phyloP scores from a whole-genome alignment of 78 protist species.

The Bodo saltans region DNA sequence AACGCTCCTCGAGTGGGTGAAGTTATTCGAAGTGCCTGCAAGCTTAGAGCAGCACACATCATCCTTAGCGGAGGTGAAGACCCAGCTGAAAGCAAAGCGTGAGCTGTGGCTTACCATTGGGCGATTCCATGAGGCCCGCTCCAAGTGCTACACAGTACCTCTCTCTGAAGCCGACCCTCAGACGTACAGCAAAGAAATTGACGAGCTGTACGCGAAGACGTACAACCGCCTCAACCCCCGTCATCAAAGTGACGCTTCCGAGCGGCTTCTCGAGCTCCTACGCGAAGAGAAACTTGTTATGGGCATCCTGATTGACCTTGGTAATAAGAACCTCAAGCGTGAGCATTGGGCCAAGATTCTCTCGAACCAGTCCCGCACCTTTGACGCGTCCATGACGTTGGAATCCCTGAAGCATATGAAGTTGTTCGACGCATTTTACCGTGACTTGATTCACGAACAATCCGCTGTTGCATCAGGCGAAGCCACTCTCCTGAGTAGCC shows the following conservation, averaged over 20 bases:
- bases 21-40: not conserved
- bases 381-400: not conserved
- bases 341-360: not conserved
- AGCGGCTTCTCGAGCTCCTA: not conserved
- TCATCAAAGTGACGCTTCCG: not conserved
- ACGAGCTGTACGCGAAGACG: not conserved
- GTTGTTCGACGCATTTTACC: not conserved
- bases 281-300: not conserved
- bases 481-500: conserved; percentile 44
- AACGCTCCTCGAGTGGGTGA: not conserved
- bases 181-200: not conserved
- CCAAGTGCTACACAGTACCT: not conserved
- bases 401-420: not conserved
- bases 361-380: not conserved
- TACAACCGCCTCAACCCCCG: not conserved
- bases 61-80: not conserved
- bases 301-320: not conserved
- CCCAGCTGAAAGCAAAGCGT: not conserved
- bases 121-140: not conserved
- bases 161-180: not conserved
- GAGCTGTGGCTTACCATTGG: not conserved
- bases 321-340: not conserved
- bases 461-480: conserved; percentile 48
- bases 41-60: no score
- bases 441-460: not conserved